Conservation (phyloP, 108 stramenopile genomes). For the Skeletonema costatum region DNA sequence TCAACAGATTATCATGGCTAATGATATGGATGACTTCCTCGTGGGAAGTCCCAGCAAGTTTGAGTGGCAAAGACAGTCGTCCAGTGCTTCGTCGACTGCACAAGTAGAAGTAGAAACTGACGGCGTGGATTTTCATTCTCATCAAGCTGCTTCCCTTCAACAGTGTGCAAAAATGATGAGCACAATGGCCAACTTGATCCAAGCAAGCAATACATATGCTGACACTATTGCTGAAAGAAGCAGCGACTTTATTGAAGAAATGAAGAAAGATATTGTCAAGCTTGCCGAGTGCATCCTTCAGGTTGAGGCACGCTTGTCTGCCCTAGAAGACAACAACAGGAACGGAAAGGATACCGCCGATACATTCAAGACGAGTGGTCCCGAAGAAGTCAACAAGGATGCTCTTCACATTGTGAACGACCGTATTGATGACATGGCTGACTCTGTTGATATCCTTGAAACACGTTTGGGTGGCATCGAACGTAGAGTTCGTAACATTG, state of each 20-base stretch:
- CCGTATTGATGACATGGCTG: not conserved
- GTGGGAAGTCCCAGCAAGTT: too few species aligned
- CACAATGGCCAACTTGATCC: not conserved
- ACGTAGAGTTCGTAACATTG: constrained; percentile 7
- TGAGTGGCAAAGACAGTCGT: too few species aligned
- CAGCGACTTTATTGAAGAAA: not conserved
- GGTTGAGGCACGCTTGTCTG: not conserved
- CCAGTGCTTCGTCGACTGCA: too few species aligned
- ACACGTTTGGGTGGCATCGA: constrained; percentile 2
- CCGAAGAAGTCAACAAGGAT: not conserved
- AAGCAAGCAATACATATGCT: not conserved
- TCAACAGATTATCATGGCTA: too few species aligned
- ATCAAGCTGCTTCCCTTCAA: not conserved
- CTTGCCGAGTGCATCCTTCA: not conserved
- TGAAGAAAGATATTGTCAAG: not conserved
- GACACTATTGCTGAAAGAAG: not conserved
- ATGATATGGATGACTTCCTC: too few species aligned
- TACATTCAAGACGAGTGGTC: not conserved
- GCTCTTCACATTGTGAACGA: not conserved
- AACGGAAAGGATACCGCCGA: not conserved
- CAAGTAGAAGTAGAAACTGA: too few species aligned
- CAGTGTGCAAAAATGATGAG: not conserved
- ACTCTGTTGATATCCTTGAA: not conserved
- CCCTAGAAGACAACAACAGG: not conserved
- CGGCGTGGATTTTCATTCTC: too few species aligned